Base-by-base conservation (phyloP, 139 green algal genomes). In the Closterium sp. region DNA sequence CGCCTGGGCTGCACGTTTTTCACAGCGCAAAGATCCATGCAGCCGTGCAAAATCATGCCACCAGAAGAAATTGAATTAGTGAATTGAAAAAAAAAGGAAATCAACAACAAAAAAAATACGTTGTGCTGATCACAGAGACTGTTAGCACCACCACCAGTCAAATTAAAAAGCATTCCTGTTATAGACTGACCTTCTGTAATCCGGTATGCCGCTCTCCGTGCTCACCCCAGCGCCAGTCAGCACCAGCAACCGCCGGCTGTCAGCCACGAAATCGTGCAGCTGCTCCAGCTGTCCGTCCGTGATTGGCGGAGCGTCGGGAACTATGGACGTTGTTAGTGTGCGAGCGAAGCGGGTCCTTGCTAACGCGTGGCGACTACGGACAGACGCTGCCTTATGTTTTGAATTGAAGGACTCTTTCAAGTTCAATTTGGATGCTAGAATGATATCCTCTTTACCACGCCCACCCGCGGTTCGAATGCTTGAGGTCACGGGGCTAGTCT, bases 171-270 rank as follows among this genome's bases (percentile, higher is more conserved):
- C 62, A 79, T 79, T 24, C 62, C 1, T 13, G 13, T 24, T 79
- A 79, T 79, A 79, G 62, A 79, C 62, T 70, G 9, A 93, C 90
- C 90, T 90, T 27, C 98, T 92, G 92, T 99, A 99, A 92, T 99
- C 98, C 24, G 98, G 98, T 3, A 99, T 97, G 38, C 95, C 95
- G 30, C 92, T 97, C 93, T 99, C 98, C 6, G 97, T 98, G 87
- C 92, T 96, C 24, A 95, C 91, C 4, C 97, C 97, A 17, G 97
- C 96, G 9, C 96, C 96, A 86, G 95, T 95, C 17, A 96, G 90
- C 22, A 94, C 31, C 73, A 96, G 32, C 17, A 79, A 6, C 45
- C 91, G 45, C 45, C 45, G 21, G 9, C 85, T 94, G 2, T 17
- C 45, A 62, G 32, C 73, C 32, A 92, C n/a, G 90, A 92, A 92